Base-by-base conservation (phyloP, 164 flowering plant genomes). In the Tinospora cordifolia region DNA sequence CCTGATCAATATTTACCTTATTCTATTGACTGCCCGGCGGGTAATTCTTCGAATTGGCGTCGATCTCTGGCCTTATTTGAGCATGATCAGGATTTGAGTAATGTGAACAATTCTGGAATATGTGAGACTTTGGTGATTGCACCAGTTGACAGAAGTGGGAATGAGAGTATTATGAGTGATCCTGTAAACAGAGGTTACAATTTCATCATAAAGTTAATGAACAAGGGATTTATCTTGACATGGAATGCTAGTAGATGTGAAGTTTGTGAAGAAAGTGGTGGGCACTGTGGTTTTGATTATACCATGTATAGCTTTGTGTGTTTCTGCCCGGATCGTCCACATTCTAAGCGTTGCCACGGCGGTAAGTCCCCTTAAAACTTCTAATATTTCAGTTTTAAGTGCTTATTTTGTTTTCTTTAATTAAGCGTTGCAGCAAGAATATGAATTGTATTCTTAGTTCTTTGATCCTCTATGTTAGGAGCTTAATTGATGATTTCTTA, bases 101-200 rank as follows among this genome's bases (percentile, higher is more conserved):
- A 54, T 54, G 60, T 54, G 60, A 54, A 21, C 2, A 21, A n/a
- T 9, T 3, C 24, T 19, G 60, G 60, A 17, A 54, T 19, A 54
- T 54, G 60, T 54, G 60, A 54, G 21, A 54, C 22, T 54, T 54
- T 54, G 60, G 60, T 54, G 60, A 54, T 54, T 54, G 60, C 60
- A 21, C 60, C 22, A 5, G 9, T 54, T n/a, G 60, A 54, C n/a
- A 54, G 60, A 21, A 54, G 60, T 54, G 19, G 60, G 21, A 54
- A 19, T 54, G 24, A 21, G 19, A 54, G 24, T 17, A 19, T 54
- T 21, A 30, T 30, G 36, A 54, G 60, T 54, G 21, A 22, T 54
- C n/a, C 8, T 54, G 60, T 8, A 3, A 54, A 60, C 26, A 60
- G 63, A 36, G 30, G 3, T 15, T 24, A 24, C 25, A 60, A 8